phyloP scores from a whole-genome alignment of 371 early-diverging fungal genomes.

The Mucor lusitanicus region DNA sequence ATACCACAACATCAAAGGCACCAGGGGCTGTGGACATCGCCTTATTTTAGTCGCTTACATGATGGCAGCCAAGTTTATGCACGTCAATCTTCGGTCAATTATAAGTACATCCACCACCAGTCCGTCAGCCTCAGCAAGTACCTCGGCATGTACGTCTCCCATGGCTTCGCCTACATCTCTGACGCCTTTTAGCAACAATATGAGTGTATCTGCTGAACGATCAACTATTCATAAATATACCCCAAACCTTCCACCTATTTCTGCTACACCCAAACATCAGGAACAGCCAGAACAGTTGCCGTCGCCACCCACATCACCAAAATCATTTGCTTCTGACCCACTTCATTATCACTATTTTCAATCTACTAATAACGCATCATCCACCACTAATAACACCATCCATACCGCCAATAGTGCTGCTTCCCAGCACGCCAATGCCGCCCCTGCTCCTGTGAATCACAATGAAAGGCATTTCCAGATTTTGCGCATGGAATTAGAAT shows the following conservation, averaged over 20 bases:
- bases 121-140: not conserved
- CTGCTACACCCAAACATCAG: not conserved
- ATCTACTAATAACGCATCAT: not conserved
- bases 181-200: not conserved
- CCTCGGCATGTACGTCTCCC: not conserved
- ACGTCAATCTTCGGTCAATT: constrained; percentile 25
- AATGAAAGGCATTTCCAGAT: constrained; percentile 21
- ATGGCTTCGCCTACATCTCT: not conserved
- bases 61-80: constrained; percentile 33
- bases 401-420: not conserved
- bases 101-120: constrained; percentile 2
- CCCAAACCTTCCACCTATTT: constrained; percentile 7
- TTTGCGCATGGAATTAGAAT: constrained; percentile 55
- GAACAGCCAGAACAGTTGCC: constrained; percentile 3
- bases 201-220: constrained; percentile 7
- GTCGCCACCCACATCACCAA: constrained; percentile 33
- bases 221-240: constrained; percentile 6
- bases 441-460: not conserved
- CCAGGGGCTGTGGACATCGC: constrained; percentile 29
- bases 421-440: not conserved
- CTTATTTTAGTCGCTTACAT: constrained; percentile 31
- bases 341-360: constrained; percentile 27
- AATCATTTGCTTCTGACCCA: constrained; percentile 16
- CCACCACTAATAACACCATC: not conserved
- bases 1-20: constrained; percentile 28